Conservation (phyloP, 176 grass and related monocot species). For the Dactylis glomerata region DNA sequence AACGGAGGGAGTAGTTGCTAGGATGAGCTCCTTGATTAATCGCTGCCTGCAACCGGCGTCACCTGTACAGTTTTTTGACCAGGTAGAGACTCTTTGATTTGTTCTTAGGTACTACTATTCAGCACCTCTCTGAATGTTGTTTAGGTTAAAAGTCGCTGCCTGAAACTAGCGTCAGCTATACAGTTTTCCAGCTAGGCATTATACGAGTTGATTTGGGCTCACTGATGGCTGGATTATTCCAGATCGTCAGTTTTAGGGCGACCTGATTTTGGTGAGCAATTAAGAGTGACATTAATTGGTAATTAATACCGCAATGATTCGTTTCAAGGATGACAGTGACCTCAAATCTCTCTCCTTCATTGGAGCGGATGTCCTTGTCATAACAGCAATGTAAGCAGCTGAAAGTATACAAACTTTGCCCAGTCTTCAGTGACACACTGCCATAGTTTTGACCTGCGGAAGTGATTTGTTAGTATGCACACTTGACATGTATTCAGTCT, state of each 20-base stretch:
- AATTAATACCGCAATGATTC: background rate
- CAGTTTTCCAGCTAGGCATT: background rate
- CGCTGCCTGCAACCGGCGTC: background rate
- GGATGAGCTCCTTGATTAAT: background rate
- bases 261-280: conserved; percentile 1
- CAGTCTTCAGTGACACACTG: background rate
- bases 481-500: too few species aligned
- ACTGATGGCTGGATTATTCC: background rate
- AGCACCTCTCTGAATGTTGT: background rate
- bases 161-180: background rate
- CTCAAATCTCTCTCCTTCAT: background rate
- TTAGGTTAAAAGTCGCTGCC: background rate
- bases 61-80: background rate
- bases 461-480: too few species aligned
- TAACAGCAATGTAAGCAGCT: background rate
- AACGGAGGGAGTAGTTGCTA: too few species aligned
- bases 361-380: background rate
- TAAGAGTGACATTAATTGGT: background rate
- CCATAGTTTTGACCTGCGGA: background rate
- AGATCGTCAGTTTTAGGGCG: conserved; percentile 26
- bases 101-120: background rate
- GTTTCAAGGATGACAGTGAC: background rate
- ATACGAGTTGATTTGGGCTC: background rate
- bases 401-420: background rate
- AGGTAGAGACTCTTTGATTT: background rate